Base-by-base conservation (phyloP, 2,329 filamentous ascomycete species). In the Colletotrichum brevisporum region DNA sequence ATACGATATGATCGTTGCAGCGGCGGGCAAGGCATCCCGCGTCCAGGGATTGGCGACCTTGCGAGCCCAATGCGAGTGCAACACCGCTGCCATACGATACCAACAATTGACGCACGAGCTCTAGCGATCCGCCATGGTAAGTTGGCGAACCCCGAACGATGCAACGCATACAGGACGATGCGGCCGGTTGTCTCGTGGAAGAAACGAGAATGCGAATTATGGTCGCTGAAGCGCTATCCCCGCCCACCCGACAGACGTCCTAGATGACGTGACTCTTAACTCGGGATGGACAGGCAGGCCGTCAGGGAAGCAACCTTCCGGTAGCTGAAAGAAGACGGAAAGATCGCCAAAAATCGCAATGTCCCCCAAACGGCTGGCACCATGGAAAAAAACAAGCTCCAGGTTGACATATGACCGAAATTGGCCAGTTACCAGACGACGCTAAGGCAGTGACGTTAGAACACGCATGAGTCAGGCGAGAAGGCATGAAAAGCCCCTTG, bases 1-100 rank as follows among this genome's bases (percentile, higher is more conserved):
- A n/a, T n/a, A 50, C 27, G 24, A 39, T 36, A 27, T 63, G 62
- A 27, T 53, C 47, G 52, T 24, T 26, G 62, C 62, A 66, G 41
- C 31, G 41, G 51, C 9, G 51, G 21, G 43, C 8, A n/a, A 41
- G 43, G 31, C 13, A 39, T 36, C 31, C 31, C 31, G 8, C 10
- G 2, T 10, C 31, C 9, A 36, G 31, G 31, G 31, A 36, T 36
- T 36, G 31, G 31, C 31, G 31, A 36, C 10, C 31, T 36, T 36
- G 6, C 31, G 31, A 36, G 18, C 26, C 59, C 24, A 67, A 63
- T 47, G 4, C 18, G 52, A 63, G 16, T 27, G 21, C 45, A 6
- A 51, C 57, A 41, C 26, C 12, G 36, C 39, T 16, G 31, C 26
- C 21, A 24, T 36, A 36, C 31, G 31, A 31, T 39, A 53, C 39